Evolutionary conservation across 805 yeast genomes (phyloP), one percentile per base, ranked within the genome.

Genomic region (Saccharomycopsis microspora): DNA sequence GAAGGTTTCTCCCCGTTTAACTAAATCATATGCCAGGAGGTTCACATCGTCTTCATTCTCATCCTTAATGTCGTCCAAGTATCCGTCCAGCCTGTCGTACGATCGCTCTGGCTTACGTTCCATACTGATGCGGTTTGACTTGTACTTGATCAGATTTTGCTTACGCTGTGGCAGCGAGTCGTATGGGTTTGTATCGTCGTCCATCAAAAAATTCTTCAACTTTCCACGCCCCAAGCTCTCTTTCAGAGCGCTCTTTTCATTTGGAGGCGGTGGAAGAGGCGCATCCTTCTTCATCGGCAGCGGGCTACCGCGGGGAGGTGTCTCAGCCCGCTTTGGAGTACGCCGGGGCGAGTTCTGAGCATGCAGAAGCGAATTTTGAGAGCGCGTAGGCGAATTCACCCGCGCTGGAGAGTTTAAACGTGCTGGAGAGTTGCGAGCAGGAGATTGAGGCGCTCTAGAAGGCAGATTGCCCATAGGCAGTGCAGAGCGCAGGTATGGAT

Each of bases 121-220:
- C 30, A 37, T 44, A 27, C 27, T 27, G 8, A n/a, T 41, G n/a
- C 7, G 32, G 19, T 11, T 34, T 34, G n/a, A 9, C 36, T 9
- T 34, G 19, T 19, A 19, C 19, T 19, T 19, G 19, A 19, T 19
- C 19, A 19, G 19, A 19, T 19, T 19, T 19, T 19, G 19, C 19
- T 19, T 19, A 19, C 19, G 19, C 19, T 19, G 19, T 19, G 19
- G 19, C 19, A 19, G n/a, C 8, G 36, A 34, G 36, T 34, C 44
- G n/a, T 10, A 34, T n/a, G 43, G 43, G 11, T 39, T 39, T 39
- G 35, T n/a, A n/a, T 40, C 47, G 11, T 45, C 48, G 28, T 45
- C 44, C 38, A 42, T 30, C 32, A 42, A 27, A 32, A 42, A 42
- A 7, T 42, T 27, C 37, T 42, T 42, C 44, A 42, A 42, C 10